These are phyloP conservation scores for Tritrichomonas musculus DNA, from an alignment of 208 protist genomes.

Conservation along the genomic window DNA sequence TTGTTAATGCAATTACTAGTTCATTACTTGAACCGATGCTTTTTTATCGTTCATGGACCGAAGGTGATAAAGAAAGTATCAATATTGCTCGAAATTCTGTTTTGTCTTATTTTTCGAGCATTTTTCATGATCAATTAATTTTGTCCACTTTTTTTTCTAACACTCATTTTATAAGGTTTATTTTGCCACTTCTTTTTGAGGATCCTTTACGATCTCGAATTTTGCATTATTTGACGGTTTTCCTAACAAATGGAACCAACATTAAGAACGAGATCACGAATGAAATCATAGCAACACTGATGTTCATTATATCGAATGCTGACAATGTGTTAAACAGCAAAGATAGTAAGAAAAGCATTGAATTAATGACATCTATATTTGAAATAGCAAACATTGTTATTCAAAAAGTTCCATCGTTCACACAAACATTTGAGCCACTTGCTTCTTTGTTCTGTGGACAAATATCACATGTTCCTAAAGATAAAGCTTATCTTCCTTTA, in stretches of 20 bases:
- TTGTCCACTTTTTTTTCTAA: background rate
- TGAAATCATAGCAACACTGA: background rate
- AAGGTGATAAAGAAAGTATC: background rate
- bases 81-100: background rate
- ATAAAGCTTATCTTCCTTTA: background rate
- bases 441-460: background rate
- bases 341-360: no score
- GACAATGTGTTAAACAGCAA: background rate
- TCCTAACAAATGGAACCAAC: background rate
- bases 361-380: background rate
- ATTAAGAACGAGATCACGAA: background rate
- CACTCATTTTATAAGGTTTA: background rate
- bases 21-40: background rate
- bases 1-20: background rate
- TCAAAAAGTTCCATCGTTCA: background rate
- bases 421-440: background rate
- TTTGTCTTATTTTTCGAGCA: background rate
- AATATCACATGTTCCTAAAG: background rate
- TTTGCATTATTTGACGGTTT: background rate
- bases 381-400: background rate
- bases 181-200: background rate
- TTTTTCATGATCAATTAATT: background rate
- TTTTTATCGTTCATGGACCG: background rate
- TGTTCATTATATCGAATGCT: background rate
- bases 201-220: background rate